Base-by-base conservation (phyloP, 257 asterid species). In the Capsicum baccatum region DNA sequence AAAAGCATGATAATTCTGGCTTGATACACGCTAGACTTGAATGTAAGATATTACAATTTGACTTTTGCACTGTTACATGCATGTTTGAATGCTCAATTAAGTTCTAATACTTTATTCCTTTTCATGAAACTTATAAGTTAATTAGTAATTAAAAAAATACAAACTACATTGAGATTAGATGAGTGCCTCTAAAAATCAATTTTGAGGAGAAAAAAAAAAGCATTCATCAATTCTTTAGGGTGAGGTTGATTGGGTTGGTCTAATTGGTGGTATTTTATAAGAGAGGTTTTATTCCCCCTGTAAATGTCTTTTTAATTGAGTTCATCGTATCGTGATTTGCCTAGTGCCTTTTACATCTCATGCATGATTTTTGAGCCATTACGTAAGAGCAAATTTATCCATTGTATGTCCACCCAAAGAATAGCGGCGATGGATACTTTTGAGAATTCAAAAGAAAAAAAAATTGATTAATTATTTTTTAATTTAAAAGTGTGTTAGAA, bases 211-310 rank as follows among this genome's bases (percentile, higher is more conserved):
- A 21, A 62, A 62, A 62, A 62, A 15, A 19, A 62, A 3, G 15
- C 8, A 10, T 63, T 63, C 69, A 21, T 9, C 39, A 9, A 63
- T 0, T 21, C 8, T 21, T 9, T 63, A 59, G 4, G 7, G 6
- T 19, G 3, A n/a, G 10, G 67, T 12, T 60, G 3, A 5, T 60
- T 8, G 67, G 9, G 13, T 0, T 59, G 0, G 35, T 59, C 33
- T 5, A 8, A 59, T 3, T 0, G 5, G 1, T 19, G 6, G 9
- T n/a, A 60, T 1, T 1, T 6, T 2, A n/a, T n/a, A 8, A n/a
- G 12, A n/a, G 33, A 59, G 4, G 0, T 8, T 59, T 0, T 5
- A 8, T 59, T n/a, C 8, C 2, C 2, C 19, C 0, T 8, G 6
- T 59, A 2, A 59, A 59, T 6, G 1, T 3, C 3, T 59, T 59